A percentile compares a stretch with the other conserved stretches of the same genome.
phyloP scores from a whole-genome alignment of 352 stramenopile genomes.

The Phytophthora nicotianae region DNA sequence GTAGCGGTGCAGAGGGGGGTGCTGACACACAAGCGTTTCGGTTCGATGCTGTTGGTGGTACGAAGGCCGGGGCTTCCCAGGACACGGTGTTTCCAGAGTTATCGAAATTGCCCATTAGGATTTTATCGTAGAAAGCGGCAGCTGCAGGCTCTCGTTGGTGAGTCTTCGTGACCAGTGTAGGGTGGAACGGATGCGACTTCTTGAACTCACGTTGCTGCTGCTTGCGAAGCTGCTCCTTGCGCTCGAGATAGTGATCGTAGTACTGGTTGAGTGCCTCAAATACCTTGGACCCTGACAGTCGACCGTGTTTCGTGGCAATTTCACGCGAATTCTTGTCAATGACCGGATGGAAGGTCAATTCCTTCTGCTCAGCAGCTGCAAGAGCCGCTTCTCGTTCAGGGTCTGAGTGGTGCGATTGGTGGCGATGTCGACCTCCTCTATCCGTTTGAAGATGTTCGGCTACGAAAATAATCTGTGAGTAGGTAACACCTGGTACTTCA shows the following conservation, averaged over 20 bases:
- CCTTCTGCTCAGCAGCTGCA: constrained; percentile 36
- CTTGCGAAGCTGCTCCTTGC: constrained; percentile 53
- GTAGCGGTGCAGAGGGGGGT: constrained; percentile 29
- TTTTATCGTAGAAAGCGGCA: constrained; percentile 60
- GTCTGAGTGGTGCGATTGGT: constrained; percentile 25
- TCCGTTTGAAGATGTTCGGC: constrained; percentile 54
- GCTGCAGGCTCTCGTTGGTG: constrained; percentile 45
- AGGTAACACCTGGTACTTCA: constrained; percentile 66
- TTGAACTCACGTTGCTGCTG: constrained; percentile 66
- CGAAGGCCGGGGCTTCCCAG: constrained; percentile 13
- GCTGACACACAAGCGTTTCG: constrained; percentile 8
- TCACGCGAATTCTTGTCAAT: constrained; percentile 76
- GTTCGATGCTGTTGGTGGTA: constrained; percentile 14
- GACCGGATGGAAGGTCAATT: constrained; percentile 70
- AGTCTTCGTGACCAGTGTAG: constrained; percentile 54
- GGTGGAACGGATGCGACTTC: constrained; percentile 67
- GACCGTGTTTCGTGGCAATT: constrained; percentile 68
- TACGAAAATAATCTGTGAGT: constrained; percentile 78
- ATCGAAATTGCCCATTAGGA: constrained; percentile 34
- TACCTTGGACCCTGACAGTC: constrained; percentile 59
- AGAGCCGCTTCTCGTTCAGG: constrained; percentile 23
- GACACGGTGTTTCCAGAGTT: constrained; percentile 4
- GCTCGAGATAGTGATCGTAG: constrained; percentile 71
- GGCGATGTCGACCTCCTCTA: constrained; percentile 34
- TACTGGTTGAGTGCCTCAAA: constrained; percentile 77